These are phyloP conservation scores for Vaccinium macrocarpon DNA, from an alignment of 148 eudicot species.

Conservation along the genomic window DNA sequence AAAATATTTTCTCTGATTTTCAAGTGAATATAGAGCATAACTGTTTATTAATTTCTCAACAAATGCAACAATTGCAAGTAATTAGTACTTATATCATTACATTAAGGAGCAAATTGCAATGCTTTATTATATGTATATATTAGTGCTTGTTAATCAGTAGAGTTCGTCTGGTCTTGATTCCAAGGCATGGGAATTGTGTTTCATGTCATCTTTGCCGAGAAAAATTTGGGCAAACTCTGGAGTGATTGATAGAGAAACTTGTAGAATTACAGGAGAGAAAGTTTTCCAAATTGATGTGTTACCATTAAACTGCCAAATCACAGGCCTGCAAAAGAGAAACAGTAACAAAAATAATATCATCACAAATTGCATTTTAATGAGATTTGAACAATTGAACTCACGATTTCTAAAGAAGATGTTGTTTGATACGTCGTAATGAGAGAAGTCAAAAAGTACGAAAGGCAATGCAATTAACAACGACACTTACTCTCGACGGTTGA, in stretches of 20 bases:
- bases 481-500: too few relatives aligned
- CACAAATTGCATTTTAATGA: too few relatives aligned
- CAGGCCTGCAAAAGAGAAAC: constrained; percentile 29
- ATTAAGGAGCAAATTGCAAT: neutral
- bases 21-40: neutral
- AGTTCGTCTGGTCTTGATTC: neutral
- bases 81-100: too few relatives aligned
- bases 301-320: constrained; percentile 25
- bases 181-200: constrained; percentile 19
- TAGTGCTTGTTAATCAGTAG: neutral
- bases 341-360: neutral
- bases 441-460: too few relatives aligned
- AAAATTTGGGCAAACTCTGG: constrained; percentile 20
- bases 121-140: neutral
- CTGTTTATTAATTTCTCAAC: neutral
- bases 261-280: constrained; percentile 31
- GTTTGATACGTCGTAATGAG: too few relatives aligned
- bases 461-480: too few relatives aligned
- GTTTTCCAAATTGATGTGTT: constrained; percentile 31
- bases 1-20: too few relatives aligned
- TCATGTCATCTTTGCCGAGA: constrained; percentile 16
- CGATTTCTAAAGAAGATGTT: neutral
- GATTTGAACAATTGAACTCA: neutral
- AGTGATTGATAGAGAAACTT: constrained; percentile 30
- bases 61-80: too few relatives aligned